Percentiles rank a stretch among this genome's conserved stretches.
phyloP scores from a whole-genome alignment of 441 rosid genomes.

The Pelargonium cotyledonis region DNA sequence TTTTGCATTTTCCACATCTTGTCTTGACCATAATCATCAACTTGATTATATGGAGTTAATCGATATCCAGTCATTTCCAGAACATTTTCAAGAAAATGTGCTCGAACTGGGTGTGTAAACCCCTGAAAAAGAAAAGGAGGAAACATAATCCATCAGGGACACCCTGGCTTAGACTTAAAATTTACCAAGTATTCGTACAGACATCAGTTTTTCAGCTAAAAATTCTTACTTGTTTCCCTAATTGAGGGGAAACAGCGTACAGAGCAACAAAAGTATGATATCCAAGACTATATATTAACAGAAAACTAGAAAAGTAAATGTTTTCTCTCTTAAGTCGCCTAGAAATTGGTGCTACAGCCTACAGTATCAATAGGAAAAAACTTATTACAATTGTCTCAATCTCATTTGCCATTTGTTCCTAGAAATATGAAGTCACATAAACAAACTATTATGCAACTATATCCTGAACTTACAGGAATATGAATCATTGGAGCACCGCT shows the following conservation, averaged over 20 bases:
- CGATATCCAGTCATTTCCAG: slow-evolving; percentile 84
- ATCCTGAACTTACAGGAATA: slow-evolving; percentile 59
- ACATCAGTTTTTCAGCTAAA: too few species aligned
- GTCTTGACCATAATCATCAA: slow-evolving; percentile 98
- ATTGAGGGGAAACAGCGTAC: neutral
- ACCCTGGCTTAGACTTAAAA: too few species aligned
- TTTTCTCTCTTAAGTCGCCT: neutral
- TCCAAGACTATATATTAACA: neutral
- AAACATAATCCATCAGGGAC: neutral
- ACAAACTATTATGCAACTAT: slow-evolving; percentile 15
- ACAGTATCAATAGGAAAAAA: neutral
- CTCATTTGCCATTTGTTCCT: slow-evolving; percentile 8
- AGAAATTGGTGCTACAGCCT: neutral
- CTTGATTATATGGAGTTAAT: slow-evolving; percentile 78
- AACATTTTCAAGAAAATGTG: slow-evolving; percentile 80
- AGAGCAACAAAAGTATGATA: neutral
- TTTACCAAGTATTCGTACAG: too few species aligned
- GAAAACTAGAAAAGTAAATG: too few species aligned
- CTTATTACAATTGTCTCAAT: neutral
- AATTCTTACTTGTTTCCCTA: neutral
- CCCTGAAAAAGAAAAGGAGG: slow-evolving; percentile 44
- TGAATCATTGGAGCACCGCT: slow-evolving; percentile 85
- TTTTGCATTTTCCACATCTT: slow-evolving; percentile 91
- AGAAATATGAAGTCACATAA: neutral
- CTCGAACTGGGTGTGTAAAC: slow-evolving; percentile 76